These are phyloP conservation scores for Cryptococcus sp. DNA, from an alignment of 1,284 basidiomycete species.

Conservation along the genomic window DNA sequence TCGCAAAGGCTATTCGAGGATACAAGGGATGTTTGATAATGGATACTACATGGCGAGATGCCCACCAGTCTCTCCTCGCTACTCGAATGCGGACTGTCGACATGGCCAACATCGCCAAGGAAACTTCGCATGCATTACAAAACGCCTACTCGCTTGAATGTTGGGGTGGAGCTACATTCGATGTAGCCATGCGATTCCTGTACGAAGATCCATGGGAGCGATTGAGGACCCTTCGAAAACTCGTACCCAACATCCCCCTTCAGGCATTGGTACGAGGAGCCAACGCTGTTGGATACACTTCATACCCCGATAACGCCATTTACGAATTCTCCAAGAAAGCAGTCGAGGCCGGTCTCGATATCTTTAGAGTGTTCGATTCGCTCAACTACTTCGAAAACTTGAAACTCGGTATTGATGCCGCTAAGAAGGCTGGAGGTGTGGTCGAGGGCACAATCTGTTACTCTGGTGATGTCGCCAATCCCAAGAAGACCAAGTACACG, in stretches of 20 bases:
- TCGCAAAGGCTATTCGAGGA: conserved; percentile 94
- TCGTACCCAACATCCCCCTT: conserved; percentile 98
- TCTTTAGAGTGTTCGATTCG: conserved; percentile 99
- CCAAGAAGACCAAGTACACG: conserved; percentile 96
- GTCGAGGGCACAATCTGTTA: conserved; percentile 98
- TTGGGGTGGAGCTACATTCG: conserved; percentile 99
- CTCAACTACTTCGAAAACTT: conserved; percentile 97
- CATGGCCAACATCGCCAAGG: conserved; percentile 98
- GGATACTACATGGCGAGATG: conserved; percentile 99
- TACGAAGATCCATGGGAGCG: conserved; percentile 99
- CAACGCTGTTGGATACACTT: conserved; percentile 98
- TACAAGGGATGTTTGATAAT: conserved; percentile 90
- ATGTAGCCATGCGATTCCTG: conserved; percentile 99
- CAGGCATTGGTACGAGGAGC: conserved; percentile 98
- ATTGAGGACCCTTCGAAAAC: conserved; percentile 83
- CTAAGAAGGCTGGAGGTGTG: conserved; percentile 99
- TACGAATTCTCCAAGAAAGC: conserved; percentile 98
- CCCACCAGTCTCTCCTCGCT: conserved; percentile 95
- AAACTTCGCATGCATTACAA: conserved; percentile 89
- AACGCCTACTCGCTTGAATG: conserved; percentile 98
- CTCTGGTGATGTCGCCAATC: conserved; percentile 93
- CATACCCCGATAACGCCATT: conserved; percentile 99
- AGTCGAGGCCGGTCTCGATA: conserved; percentile 97
- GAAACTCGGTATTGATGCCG: conserved; percentile 95
- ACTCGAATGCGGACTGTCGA: conserved; percentile 95